phyloP scores from a whole-genome alignment of 2,329 filamentous ascomycete species.

The Nothophoma quercina region DNA sequence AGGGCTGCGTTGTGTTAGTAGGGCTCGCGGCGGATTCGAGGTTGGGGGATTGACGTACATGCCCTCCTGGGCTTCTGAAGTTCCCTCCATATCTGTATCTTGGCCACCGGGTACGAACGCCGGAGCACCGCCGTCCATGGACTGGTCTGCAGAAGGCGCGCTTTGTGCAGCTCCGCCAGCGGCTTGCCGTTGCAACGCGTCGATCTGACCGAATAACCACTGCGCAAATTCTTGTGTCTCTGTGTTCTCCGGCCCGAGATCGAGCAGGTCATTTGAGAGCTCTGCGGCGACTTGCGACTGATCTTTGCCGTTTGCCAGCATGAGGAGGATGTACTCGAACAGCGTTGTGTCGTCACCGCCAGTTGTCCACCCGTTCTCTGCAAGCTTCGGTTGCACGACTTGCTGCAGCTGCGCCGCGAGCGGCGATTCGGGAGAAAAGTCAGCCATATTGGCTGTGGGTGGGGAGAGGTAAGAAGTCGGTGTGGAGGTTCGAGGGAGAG shows the following conservation, averaged over 20 bases:
- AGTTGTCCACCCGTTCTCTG: conserved; percentile 91
- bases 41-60: conserved; percentile 49
- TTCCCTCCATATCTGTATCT: conserved; percentile 77
- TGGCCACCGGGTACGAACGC: conserved; percentile 47
- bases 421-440: conserved; percentile 78
- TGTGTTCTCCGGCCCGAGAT: conserved; percentile 81
- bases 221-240: conserved; percentile 82
- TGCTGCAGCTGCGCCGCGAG: conserved; percentile 83
- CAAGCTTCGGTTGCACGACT: conserved; percentile 87
- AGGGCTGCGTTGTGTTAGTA: conserved; percentile 68
- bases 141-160: conserved; percentile 27
- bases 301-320: conserved; percentile 95
- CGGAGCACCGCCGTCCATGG: conserved; percentile 33
- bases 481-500: conserved; percentile 22
- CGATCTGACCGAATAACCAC: conserved; percentile 94
- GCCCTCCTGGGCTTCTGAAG: conserved; percentile 52
- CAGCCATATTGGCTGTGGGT: conserved; percentile 67
- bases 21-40: conserved; percentile 1
- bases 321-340: conserved; percentile 95
- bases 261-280: conserved; percentile 85
- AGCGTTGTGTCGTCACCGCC: conserved; percentile 82
- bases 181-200: conserved; percentile 68
- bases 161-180: conserved; percentile 53
- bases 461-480: conserved; percentile 16
- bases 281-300: conserved; percentile 89